These are phyloP conservation scores for Adansonia madagascariensis DNA, from an alignment of 441 rosid species.

Conservation along the genomic window DNA sequence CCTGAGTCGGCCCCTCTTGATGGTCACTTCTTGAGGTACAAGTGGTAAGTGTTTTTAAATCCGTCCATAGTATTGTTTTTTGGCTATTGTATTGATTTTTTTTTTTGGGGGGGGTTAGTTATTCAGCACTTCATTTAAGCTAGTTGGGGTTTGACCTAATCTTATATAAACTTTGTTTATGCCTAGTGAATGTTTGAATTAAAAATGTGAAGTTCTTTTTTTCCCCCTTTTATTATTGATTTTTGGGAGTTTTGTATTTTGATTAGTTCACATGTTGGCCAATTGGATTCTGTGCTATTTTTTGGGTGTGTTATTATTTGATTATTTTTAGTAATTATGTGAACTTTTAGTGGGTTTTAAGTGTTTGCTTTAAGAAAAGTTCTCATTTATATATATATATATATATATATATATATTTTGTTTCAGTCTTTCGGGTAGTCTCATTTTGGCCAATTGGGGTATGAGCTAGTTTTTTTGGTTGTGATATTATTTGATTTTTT, in stretches of 20 bases:
- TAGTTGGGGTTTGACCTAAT: neutral
- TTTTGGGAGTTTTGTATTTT: neutral
- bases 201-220: neutral
- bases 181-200: conserved; percentile 49
- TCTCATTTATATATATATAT: too few species aligned
- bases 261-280: neutral
- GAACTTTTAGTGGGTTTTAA: neutral
- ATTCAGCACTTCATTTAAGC: neutral
- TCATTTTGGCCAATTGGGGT: conserved; percentile 9
- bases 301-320: conserved; percentile 5
- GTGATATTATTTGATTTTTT: conserved; percentile 11
- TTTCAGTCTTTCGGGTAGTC: neutral
- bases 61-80: neutral
- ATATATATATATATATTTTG: too few species aligned
- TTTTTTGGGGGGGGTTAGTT: neutral
- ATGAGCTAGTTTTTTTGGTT: neutral
- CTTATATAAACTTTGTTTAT: neutral
- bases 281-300: neutral
- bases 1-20: conserved; percentile 87
- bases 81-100: neutral
- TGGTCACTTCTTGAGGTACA: conserved; percentile 86
- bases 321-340: neutral
- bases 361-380: neutral
- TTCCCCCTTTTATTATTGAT: neutral
- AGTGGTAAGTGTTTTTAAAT: conserved; percentile 60